Evolutionary conservation across 2,329 filamentous ascomycete species (phyloP), one percentile per base, ranked within the genome.

Genomic region (Xylariales sp.): DNA sequence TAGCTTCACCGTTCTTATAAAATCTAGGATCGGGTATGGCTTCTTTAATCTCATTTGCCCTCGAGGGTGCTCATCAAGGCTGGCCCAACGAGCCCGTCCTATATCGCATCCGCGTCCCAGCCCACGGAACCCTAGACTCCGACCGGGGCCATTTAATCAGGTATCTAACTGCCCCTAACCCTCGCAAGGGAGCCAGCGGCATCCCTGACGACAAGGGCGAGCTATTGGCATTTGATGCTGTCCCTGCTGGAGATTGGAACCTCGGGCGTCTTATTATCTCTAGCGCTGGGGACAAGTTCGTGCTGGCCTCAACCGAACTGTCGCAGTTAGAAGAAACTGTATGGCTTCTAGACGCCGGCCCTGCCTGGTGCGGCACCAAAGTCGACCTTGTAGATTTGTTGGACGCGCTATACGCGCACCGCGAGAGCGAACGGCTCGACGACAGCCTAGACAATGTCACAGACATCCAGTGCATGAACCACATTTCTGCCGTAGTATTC

Each of bases 51-150:
- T 7, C n/a, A 41, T 60, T 60, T 14, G 28, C 45, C 41, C n/a
- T 60, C 50, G 57, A 59, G 49, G 30, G 16, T 43, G 28, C 36
- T 32, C 43, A 36, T n/a, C 56, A 59, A 16, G 57, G 57, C 34
- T 60, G 45, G 57, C 57, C 46, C 30, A 49, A 50, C 45, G 45
- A 60, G 45, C 57, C 57, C 46, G 41, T 60, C 32, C 30, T 60
- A 50, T 60, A 60, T 60, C 57, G 57, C 45, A 60, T 60, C 30
- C 57, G 45, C 50, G 45, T 50, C 45, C 57, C 46, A 41, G 53
- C 36, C 53, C 53, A 8, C 32, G 32, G 32, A 8, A 34, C 32
- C 32, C 5, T 5, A 36, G n/a, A 36, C 52, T 39, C 34, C 52
- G 3, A 23, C 41, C 52, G 14, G 41, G 52, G 34, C 32, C 56